Evolutionary conservation across 495 filamentous ascomycete genomes (phyloP).

Genomic region (Aspergillus hancockii): DNA sequence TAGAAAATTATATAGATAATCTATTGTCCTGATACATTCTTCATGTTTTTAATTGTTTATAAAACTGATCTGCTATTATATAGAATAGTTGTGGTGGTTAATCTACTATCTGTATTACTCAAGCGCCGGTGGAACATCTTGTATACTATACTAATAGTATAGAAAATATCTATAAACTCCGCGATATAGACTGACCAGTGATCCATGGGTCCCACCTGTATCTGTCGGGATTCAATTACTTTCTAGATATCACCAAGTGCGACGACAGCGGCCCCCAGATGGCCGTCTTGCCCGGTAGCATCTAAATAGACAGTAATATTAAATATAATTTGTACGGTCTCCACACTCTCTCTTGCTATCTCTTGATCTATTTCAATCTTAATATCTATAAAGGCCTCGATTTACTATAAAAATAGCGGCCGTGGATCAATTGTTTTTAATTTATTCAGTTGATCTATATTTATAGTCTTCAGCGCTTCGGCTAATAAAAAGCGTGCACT

Average conservation of each 20-base stretch:
- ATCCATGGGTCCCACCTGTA: no score
- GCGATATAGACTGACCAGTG: no score
- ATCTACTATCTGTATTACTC: background rate
- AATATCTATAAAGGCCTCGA: conserved; percentile 16
- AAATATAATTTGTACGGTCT: background rate
- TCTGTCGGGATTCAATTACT: no score
- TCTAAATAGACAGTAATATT: conserved; percentile 17
- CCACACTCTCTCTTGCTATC: conserved; percentile 10
- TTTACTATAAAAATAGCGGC: conserved; percentile 16
- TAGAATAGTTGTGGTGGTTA: background rate
- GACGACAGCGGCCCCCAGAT: conserved; percentile 17
- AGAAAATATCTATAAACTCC: no score
- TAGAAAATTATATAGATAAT: background rate
- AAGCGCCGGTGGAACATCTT: background rate
- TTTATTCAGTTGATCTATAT: conserved; percentile 12
- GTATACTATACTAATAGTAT: background rate
- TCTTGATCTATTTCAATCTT: conserved; percentile 19
- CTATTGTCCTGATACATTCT: background rate
- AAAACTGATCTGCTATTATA: background rate
- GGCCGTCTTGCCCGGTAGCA: conserved; percentile 11
- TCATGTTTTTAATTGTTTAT: background rate
- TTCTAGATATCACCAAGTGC: conserved; percentile 3
- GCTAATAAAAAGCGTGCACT: conserved; percentile 18
- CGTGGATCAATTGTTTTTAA: conserved; percentile 26
- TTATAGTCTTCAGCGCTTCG: conserved; percentile 21